Evolutionary conservation across 2,329 filamentous ascomycete species (phyloP).

Genomic region (Talaromyces sp.): DNA sequence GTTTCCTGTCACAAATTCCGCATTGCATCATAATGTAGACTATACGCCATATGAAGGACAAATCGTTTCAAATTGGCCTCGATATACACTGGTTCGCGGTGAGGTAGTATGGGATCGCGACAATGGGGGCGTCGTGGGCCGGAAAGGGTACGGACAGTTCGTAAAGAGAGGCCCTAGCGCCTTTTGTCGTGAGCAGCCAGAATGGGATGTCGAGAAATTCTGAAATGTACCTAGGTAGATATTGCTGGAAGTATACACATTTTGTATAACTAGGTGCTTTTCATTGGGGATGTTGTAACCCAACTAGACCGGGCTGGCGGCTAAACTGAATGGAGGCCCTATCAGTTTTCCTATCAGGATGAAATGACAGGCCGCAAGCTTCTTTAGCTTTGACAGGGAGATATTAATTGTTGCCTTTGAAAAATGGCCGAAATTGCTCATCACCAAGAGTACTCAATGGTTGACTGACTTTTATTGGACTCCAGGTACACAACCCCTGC

Average conservation of each 20-base stretch:
- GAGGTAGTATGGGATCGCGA: constrained; percentile 35
- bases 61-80: constrained; percentile 35
- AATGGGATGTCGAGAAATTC: not conserved
- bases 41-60: constrained; percentile 40
- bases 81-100: constrained; percentile 36
- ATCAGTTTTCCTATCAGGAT: not conserved
- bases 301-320: not conserved
- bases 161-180: constrained; percentile 9
- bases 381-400: not conserved
- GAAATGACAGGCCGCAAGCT: not conserved
- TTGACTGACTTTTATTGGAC: not conserved
- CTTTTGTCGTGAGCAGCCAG: not conserved
- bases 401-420: not conserved
- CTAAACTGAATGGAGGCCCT: not conserved
- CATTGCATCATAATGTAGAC: constrained; percentile 38
- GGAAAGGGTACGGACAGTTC: constrained; percentile 18
- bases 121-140: constrained; percentile 20
- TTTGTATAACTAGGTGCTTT: not conserved
- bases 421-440: not conserved
- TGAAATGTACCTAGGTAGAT: not conserved
- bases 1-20: constrained; percentile 36
- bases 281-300: not conserved
- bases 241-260: not conserved
- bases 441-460: not conserved
- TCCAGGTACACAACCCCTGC: not conserved